These are phyloP conservation scores for Bipolaris zeicola DNA, from an alignment of 2,329 filamentous ascomycete species.

Conservation along the genomic window DNA sequence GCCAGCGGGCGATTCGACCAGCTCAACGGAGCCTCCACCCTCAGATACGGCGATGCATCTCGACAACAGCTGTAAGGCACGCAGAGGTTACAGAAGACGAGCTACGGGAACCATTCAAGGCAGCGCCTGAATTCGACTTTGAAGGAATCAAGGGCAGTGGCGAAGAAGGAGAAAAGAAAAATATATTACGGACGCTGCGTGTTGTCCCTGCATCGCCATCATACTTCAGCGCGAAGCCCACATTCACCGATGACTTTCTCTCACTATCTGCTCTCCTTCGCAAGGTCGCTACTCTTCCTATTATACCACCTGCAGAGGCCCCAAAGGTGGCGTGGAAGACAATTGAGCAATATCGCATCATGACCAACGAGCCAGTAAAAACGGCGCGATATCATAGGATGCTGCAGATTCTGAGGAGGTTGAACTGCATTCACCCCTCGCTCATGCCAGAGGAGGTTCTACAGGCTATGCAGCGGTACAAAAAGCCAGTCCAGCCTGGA, in stretches of 20 bases:
- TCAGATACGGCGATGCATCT: slow-evolving; percentile 39
- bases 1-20: slow-evolving; percentile 28
- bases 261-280: slow-evolving; percentile 72
- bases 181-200: slow-evolving; percentile 58
- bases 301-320: slow-evolving; percentile 66
- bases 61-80: slow-evolving; percentile 34
- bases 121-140: slow-evolving; percentile 55
- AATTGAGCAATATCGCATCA: slow-evolving; percentile 72
- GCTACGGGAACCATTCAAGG: slow-evolving; percentile 42
- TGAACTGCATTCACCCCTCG: slow-evolving; percentile 84
- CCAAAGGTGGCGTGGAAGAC: slow-evolving; percentile 82
- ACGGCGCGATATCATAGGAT: slow-evolving; percentile 77
- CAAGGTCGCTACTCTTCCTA: slow-evolving; percentile 75
- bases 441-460: slow-evolving; percentile 74
- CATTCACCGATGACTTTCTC: slow-evolving; percentile 85
- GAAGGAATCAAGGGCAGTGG: slow-evolving; percentile 14
- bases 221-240: slow-evolving; percentile 89
- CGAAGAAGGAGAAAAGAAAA: slow-evolving; percentile 17
- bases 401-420: slow-evolving; percentile 73
- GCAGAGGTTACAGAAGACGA: slow-evolving; percentile 33
- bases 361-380: slow-evolving; percentile 55
- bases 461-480: slow-evolving; percentile 70
- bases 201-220: slow-evolving; percentile 83
- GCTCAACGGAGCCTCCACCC: slow-evolving; percentile 25
- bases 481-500: slow-evolving; percentile 74